A percentile compares a stretch with the other conserved stretches of the same genome.
Conservation (phyloP, 2,329 filamentous ascomycete species). For the Ophiosphaerella herpotricha region DNA sequence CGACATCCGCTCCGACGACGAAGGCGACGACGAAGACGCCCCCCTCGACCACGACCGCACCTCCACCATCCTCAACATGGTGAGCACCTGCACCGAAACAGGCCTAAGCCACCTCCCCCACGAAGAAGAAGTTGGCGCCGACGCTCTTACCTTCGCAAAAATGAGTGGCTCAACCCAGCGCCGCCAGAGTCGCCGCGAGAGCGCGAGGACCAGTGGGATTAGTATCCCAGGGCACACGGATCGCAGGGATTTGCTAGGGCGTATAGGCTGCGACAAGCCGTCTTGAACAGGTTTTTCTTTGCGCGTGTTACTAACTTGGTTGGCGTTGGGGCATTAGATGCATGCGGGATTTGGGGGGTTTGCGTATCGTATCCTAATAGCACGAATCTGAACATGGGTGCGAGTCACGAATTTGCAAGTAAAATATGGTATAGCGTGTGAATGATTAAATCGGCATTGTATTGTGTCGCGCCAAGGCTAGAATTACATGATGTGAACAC, state of each 20-base stretch:
- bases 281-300: background rate
- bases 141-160: conserved; percentile 67
- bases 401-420: too few species aligned
- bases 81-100: conserved; percentile 36
- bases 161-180: conserved; percentile 47
- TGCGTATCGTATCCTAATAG: too few species aligned
- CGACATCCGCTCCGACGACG: conserved; percentile 85
- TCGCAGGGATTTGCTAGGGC: conserved; percentile 77
- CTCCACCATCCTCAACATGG: conserved; percentile 24
- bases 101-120: conserved; percentile 46
- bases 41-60: conserved; percentile 25
- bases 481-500: too few species aligned
- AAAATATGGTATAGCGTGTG: too few species aligned
- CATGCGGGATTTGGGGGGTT: too few species aligned
- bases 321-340: too few species aligned
- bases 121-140: conserved; percentile 77
- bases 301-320: too few species aligned
- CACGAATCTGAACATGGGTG: too few species aligned
- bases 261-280: conserved; percentile 82
- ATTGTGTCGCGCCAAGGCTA: too few species aligned
- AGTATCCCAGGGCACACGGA: conserved; percentile 73
- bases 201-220: conserved; percentile 54
- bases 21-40: conserved; percentile 65
- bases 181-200: conserved; percentile 58
- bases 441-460: too few species aligned